Evolutionary conservation across 768 basidiomycete species (phyloP), one percentile per base, ranked within the genome.

Genomic region (Ephemerocybe angulata): DNA sequence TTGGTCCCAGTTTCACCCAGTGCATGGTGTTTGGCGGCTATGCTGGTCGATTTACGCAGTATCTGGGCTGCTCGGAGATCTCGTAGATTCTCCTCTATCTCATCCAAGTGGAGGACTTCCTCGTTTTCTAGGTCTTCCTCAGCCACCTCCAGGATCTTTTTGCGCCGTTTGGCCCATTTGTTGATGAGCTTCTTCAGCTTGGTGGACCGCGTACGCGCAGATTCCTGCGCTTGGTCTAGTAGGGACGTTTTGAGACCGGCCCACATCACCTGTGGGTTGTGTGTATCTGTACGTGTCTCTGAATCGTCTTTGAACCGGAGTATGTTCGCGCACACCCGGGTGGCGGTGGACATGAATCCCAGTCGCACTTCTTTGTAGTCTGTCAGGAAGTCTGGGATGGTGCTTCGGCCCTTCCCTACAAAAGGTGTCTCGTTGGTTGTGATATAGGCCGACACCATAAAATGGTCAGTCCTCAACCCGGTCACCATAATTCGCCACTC

Each of bases 371-470:
- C 33, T 53, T 52, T 31, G 47, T 72, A 60, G 31, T 63, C 54
- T 1, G 64, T 19, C 1, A 70, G 3, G 28, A 53, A 22, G 1
- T 12, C 8, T 1, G 63, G 64, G 4, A 70, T 63, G 1, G 58
- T 24, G 66, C 70, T 72, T 38, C 68, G 48, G 0, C 69, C 72
- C 50, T 53, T 57, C 2, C 70, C 71, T 30, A 63, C 52, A 19
- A n/a, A 25, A 17, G 73, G 67, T 17, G 62, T 46, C 21, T 55
- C 48, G 17, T 53, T 48, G 17, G 57, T 55, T n/a, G 60, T 42
- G 2, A 70, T 12, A n/a, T 53, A 15, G 0, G 62, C 62, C 3
- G 57, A 55, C 0, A 68, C 63, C 53, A 71, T 58, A 0, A 54
- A 33, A 51, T 72, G 70, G 64, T 73, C 69, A 1, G 60, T 60